Base-by-base conservation (phyloP, 805 yeast genomes). In the Wickerhamiella galacta region DNA sequence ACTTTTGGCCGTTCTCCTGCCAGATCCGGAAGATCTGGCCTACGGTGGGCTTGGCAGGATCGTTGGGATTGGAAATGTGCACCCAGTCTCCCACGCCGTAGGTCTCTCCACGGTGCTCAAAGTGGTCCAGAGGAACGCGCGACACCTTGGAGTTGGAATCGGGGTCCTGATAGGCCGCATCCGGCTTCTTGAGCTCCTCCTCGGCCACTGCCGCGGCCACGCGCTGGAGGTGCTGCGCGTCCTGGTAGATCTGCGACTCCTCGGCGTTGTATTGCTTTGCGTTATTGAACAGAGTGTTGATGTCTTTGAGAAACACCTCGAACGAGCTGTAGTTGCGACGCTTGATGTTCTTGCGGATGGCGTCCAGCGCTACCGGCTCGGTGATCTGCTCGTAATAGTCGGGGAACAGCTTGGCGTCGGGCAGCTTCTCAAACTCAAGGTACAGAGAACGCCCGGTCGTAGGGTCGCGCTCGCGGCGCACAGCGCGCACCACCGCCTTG, bases 21-120 rank as follows among this genome's bases (percentile, higher is more conserved):
- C 98, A 90, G 39, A 90, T 68, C 47, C 94, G 68, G 60, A 87
- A 90, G 19, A 90, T 70, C 56, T 90, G 98, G 11, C 92, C 95
- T 22, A 83, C 80, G 15, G 85, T 85, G 11, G 98, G 96, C 52
- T 80, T 79, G 19, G 74, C 66, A 2, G 77, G 72, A 55, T 87
- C 95, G 53, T 83, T 85, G 14, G 83, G 82, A 51, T 90, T 90
- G 42, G 69, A 68, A 36, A 90, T 64, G 41, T 85, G 68, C 11
- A 87, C 81, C 96, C 96, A 90, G 54, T 85, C 95, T 41, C 98
- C 98, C 29, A 90, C 82, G 41, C 68, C 68, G 57, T 78, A 90
- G 4, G 63, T 61, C 42, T 71, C 73, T 2, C 83, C 90, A 42
- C 74, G 66, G 25, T 75, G 68, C 33, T 71, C 75, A 25, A 81